These are phyloP conservation scores for Talaromyces verruculosus DNA, from an alignment of 2,329 filamentous ascomycete genomes.

Conservation along the genomic window DNA sequence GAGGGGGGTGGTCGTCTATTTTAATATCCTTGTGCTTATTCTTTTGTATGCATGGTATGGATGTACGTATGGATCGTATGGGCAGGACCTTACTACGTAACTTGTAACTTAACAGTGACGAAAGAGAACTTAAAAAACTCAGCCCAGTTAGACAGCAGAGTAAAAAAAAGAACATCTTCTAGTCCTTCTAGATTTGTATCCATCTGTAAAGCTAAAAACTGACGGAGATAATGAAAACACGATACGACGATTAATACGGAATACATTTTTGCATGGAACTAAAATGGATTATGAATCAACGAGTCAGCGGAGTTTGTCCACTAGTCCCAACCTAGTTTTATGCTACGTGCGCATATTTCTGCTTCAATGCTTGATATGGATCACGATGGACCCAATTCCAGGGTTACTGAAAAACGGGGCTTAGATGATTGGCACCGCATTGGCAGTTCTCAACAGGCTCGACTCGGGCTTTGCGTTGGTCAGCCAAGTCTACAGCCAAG, in stretches of 20 bases:
- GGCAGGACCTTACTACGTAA: background rate
- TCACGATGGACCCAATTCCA: background rate
- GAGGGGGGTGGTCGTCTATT: conserved; percentile 11
- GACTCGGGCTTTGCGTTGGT: background rate
- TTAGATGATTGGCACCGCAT: conserved; percentile 2
- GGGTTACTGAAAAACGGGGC: background rate
- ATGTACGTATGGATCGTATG: background rate
- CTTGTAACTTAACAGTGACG: conserved; percentile 11
- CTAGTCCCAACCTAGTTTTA: conserved; percentile 11
- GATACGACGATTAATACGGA: background rate
- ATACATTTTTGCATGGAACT: background rate
- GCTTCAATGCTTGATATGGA: background rate
- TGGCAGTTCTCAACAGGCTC: background rate
- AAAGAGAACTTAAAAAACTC: conserved; percentile 9
- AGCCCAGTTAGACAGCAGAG: background rate
- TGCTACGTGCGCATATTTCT: background rate
- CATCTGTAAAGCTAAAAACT: conserved; percentile 3
- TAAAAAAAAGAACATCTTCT: background rate
- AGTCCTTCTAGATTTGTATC: conserved; percentile 7
- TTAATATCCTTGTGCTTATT: conserved; percentile 16
- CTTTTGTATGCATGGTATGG: conserved; percentile 3
- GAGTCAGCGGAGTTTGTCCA: conserved; percentile 2
- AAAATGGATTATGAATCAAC: conserved; percentile 4
- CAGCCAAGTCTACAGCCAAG: background rate
- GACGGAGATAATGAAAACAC: conserved; percentile 6